A percentile compares a stretch with the other conserved stretches of the same genome.
Evolutionary conservation across 352 stramenopile genomes (phyloP).

Genomic region (Phytophthora crassamura): DNA sequence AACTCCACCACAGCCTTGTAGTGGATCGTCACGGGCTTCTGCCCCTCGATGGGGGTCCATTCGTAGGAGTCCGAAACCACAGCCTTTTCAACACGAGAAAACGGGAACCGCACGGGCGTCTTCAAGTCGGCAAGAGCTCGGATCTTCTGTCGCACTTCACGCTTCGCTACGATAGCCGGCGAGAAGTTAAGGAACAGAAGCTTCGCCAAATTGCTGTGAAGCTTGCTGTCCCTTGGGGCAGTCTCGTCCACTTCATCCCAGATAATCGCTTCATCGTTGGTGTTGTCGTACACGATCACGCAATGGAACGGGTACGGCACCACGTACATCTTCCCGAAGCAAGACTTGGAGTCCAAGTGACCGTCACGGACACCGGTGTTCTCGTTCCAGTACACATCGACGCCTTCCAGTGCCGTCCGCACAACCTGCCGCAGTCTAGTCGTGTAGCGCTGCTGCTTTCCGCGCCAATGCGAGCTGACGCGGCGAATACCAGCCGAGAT

Average conservation of each 20-base stretch:
- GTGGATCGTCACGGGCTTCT: conserved; percentile 1
- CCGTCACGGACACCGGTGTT: conserved; percentile 35
- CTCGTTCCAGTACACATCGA: conserved; percentile 56
- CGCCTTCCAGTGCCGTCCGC: conserved; percentile 42
- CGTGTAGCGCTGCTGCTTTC: conserved; percentile 32
- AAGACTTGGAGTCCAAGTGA: conserved; percentile 41
- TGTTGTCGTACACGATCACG: conserved; percentile 54
- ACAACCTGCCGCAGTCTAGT: conserved; percentile 31
- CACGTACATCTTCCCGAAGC: conserved; percentile 58
- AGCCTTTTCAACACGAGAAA: conserved; percentile 39
- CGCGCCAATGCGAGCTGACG: conserved; percentile 47
- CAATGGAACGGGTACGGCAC: conserved; percentile 58
- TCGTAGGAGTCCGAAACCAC: conserved; percentile 16
- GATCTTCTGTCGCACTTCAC: conserved; percentile 42
- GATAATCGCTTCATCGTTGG: conserved; percentile 48
- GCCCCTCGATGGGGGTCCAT: conserved; percentile 11
- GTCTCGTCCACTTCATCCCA: conserved; percentile 27
- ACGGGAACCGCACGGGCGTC: conserved; percentile 35
- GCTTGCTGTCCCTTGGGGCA: conserved; percentile 10
- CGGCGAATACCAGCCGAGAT: conserved; percentile 36
- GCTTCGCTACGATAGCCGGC: conserved; percentile 24
- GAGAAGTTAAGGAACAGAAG: conserved; percentile 44
- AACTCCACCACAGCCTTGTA: conserved; percentile 32
- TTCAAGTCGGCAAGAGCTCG: conserved; percentile 29
- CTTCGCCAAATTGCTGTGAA: conserved; percentile 36